A percentile compares a stretch with the other conserved stretches of the same genome.
Evolutionary conservation across 106 monocot species (phyloP).

Genomic region (Dendrobium chrysotoxum): DNA sequence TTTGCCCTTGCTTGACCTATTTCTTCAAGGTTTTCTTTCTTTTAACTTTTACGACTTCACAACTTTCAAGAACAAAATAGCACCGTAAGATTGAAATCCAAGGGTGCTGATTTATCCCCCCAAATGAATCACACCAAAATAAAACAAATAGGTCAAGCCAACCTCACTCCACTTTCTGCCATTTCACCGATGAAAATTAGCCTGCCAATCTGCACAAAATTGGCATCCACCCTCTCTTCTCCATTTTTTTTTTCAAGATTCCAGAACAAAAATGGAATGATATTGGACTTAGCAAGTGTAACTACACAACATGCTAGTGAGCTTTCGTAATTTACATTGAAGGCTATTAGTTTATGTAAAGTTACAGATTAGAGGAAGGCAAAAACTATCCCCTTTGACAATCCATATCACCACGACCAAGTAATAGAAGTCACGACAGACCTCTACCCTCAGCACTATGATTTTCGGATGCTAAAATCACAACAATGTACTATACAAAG

Average conservation of each 20-base stretch:
- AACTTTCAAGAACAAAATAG: too few relatives aligned
- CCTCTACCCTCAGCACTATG: background rate
- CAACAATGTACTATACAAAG: constrained; percentile 1
- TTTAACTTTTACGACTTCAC: too few relatives aligned
- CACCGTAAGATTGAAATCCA: too few relatives aligned
- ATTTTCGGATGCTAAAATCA: background rate
- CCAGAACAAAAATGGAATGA: background rate
- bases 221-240: too few relatives aligned
- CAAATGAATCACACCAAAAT: too few relatives aligned
- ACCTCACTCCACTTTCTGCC: background rate
- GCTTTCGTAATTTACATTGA: constrained; percentile 1
- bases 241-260: too few relatives aligned
- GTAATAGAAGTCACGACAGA: background rate
- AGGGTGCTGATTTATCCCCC: too few relatives aligned
- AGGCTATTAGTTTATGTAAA: background rate
- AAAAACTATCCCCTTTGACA: constrained; percentile 8
- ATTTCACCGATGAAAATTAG: background rate
- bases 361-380: background rate
- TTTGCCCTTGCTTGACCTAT: too few relatives aligned
- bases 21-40: too few relatives aligned
- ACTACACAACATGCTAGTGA: background rate
- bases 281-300: background rate
- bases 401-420: background rate
- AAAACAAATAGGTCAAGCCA: too few relatives aligned
- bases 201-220: background rate